Percentiles rank a stretch among this genome's conserved stretches.
These are phyloP conservation scores for Medicago lupulina DNA, from an alignment of 306 rosid genomes.

Conservation along the genomic window DNA sequence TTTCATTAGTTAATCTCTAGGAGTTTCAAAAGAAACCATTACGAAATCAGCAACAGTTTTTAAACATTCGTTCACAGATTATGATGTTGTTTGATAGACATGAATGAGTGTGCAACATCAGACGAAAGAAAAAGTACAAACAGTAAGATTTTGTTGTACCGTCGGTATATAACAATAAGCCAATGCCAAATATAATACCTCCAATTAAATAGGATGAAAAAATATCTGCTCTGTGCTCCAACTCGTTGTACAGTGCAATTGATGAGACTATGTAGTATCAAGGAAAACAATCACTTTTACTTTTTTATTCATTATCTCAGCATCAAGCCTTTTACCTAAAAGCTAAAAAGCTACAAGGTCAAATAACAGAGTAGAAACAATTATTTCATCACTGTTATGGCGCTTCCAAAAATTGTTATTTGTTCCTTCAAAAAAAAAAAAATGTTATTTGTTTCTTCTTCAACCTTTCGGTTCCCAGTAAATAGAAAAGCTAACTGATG, in stretches of 20 bases:
- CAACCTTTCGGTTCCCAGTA: conserved; percentile 34
- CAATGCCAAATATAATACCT: too few species aligned
- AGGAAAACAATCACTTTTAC: conserved; percentile 9
- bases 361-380: background rate
- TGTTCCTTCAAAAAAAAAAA: conserved; percentile 42
- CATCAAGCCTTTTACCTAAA: conserved; percentile 19
- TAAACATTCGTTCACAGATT: background rate
- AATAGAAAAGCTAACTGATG: conserved; percentile 35
- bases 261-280: conserved; percentile 8
- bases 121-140: background rate
- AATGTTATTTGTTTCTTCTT: conserved; percentile 38
- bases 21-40: background rate
- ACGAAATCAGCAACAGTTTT: background rate
- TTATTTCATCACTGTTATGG: conserved; percentile 30
- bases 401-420: conserved; percentile 27
- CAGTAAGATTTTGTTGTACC: background rate
- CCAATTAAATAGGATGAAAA: background rate
- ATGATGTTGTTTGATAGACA: background rate
- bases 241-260: conserved; percentile 23
- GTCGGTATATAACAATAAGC: too few species aligned
- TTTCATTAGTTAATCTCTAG: background rate
- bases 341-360: conserved; percentile 13
- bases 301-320: conserved; percentile 34
- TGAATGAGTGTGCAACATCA: background rate
- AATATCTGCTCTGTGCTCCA: conserved; percentile 10